Base-by-base conservation (phyloP, 441 rosid species). In the Daphne laureola region DNA sequence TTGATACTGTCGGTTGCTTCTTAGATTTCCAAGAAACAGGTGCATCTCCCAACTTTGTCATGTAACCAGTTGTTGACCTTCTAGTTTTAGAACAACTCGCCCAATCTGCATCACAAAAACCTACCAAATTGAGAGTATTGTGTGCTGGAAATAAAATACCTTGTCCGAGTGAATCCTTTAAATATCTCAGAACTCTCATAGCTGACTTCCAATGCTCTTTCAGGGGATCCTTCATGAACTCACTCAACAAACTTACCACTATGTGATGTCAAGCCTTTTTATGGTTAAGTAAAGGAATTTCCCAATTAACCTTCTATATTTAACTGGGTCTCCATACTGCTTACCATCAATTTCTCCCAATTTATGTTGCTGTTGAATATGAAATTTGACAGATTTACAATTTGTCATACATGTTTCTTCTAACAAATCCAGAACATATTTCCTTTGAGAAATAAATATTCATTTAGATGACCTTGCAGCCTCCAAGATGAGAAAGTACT, bases 221-320 rank as follows among this genome's bases (percentile, higher is more conserved):
- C 4, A 5, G 9, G 0, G 36, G 36, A 1, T 31, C 0, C 7
- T 31, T 5, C 36, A 5, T 31, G 5, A 31, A 31, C 11, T 31
- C 8, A 31, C 11, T 4, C 1, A 31, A 0, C 1, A 31, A 8
- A 31, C 5, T 17, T 8, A 48, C 18, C 12, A 8, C 13, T 38
- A 23, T 12, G 7, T 8, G 8, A 56, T 26, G 13, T 56, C 31
- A 3, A 0, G 45, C 0, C 13, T 0, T 1, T 17, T 16, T 12
- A 51, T 14, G 4, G 26, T 51, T 6, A 51, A n/a, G 12, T 51
- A 51, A 51, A n/a, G n/a, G n/a, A n/a, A n/a, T n/a, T n/a, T n/a
- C n/a, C n/a, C n/a, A n/a, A 51, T 12, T 43, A 43, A 12, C 2
- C 13, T 12, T 1, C 14, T 3, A 14, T 43, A 43, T 12, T 13